These are phyloP conservation scores for Boletellus sp. DNA, from an alignment of 768 basidiomycete genomes.

Conservation along the genomic window DNA sequence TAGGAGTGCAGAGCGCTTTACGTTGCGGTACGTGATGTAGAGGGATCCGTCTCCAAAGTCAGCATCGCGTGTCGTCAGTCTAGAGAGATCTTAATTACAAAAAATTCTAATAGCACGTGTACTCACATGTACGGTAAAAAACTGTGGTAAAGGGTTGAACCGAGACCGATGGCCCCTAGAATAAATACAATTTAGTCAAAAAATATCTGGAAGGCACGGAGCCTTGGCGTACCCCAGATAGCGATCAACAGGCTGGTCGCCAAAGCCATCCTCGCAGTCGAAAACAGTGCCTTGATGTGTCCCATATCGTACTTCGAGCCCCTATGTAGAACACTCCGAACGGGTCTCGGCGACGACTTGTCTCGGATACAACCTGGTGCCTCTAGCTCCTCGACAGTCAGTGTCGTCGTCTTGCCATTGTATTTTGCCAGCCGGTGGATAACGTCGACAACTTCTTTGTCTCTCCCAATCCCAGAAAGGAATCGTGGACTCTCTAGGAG, in stretches of 20 bases:
- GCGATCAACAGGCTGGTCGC: slow-evolving; percentile 58
- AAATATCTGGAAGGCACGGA: neutral
- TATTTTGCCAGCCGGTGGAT: slow-evolving; percentile 48
- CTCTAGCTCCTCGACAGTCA: slow-evolving; percentile 45
- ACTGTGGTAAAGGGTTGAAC: slow-evolving; percentile 62
- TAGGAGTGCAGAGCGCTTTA: slow-evolving; percentile 21
- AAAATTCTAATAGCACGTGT: neutral
- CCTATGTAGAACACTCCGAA: slow-evolving; percentile 34
- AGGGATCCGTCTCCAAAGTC: slow-evolving; percentile 67
- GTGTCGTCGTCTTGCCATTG: slow-evolving; percentile 41
- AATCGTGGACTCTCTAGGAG: slow-evolving; percentile 57
- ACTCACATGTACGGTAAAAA: slow-evolving; percentile 53
- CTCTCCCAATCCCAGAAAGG: slow-evolving; percentile 51
- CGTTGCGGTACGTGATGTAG: slow-evolving; percentile 72
- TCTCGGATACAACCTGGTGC: slow-evolving; percentile 24
- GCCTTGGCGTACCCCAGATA: slow-evolving; percentile 38
- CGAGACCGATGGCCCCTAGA: slow-evolving; percentile 68
- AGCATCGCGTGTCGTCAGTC: slow-evolving; percentile 60
- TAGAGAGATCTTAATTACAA: slow-evolving; percentile 20
- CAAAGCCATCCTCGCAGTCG: slow-evolving; percentile 58
- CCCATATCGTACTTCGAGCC: slow-evolving; percentile 36
- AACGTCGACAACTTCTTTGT: slow-evolving; percentile 47
- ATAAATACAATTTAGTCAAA: neutral
- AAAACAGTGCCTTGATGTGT: slow-evolving; percentile 62
- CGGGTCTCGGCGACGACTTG: slow-evolving; percentile 11